Evolutionary conservation across 371 early-diverging fungal genomes (phyloP), one percentile per base, ranked within the genome.

Genomic region (Conidiobolus incongruus): DNA sequence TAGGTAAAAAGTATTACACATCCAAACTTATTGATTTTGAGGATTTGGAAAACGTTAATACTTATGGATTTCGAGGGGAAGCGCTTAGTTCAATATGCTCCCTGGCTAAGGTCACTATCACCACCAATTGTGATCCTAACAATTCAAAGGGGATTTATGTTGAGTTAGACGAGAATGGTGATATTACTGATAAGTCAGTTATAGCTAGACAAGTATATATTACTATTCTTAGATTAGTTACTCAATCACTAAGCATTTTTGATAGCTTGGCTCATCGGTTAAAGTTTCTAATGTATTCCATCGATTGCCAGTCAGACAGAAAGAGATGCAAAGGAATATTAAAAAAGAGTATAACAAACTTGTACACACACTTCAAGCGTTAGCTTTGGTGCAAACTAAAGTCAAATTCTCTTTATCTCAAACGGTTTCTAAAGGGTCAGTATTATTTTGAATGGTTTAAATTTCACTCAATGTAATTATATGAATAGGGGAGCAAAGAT

Each of bases 1-100:
- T 49, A 70, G 75, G 75, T 0, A 52, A 71, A 17, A 77, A 77
- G 44, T 76, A 82, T 40, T 72, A 76, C 51, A 87, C 88, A 0
- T 84, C 85, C 33, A 87, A 87, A 45, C 46, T 87, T 10, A 43
- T 37, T n/a, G 47, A 45, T 0, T 84, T 81, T 47, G 69, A 68
- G 16, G 86, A 84, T 49, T 55, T 86, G 11, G 72, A 62, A 11
- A 40, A 47, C 1, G 66, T 84, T 8, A 11, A 40, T 0, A 72
- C 84, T 10, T 84, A 80, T 60, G 88, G 88, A 1, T 87, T 87
- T 50, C 66, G 88, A 21, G 88, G 88, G 0, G 87, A 87, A 45
- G 88, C 88, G 1, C 51, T 87, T 1, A 75, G 77, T 44, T 80
- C 88, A 0, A 52, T 87, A 0, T 77, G 80, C 46, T 70, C 81